Evolutionary conservation across 495 filamentous ascomycete species (phyloP), one percentile per base, ranked within the genome.

Genomic region (Penicillium tannophilum): DNA sequence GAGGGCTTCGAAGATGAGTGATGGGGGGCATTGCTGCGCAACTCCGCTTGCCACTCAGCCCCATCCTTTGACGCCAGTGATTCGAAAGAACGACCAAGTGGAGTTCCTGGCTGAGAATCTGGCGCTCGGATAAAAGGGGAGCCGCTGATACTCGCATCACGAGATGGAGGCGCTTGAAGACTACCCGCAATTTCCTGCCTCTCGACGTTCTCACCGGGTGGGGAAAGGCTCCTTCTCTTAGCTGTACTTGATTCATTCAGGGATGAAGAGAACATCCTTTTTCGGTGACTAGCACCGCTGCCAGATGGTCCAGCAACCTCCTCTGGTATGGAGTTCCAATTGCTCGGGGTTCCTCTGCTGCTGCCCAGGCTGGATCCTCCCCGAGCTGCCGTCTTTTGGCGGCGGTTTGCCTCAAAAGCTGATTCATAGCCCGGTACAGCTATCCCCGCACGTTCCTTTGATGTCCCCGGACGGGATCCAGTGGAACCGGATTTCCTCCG

Each of bases 341-440:
- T 49, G 16, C 46, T 65, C 20, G 41, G 19, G 20, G 63, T 62
- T 31, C 63, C 69, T 60, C 63, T 53, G 63, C 72, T 66, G 57
- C 67, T 68, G 45, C 58, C 26, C 63, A 67, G 55, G 52, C 72
- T 68, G 62, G 59, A 41, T 58, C 64, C 65, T 46, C 58, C 62
- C 52, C 42, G 62, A 30, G 28, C 66, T 23, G 62, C 61, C n/a
- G 59, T 52, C 36, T 71, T 67, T 47, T 59, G 68, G 53, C 60
- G 63, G 45, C 67, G 69, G 36, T 72, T 68, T n/a, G 60, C 52
- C 30, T 70, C 62, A 56, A 79, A 73, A 43, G 60, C 66, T 2
- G 64, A 58, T 39, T 72, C 74, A 3, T 77, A 67, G 23, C 70
- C 67, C 5, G 72, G 76, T n/a, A 85, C 72, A 19, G 84, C 69